Evolutionary conservation across 768 basidiomycete genomes (phyloP).

Genomic region (Coprinopsis sp.): DNA sequence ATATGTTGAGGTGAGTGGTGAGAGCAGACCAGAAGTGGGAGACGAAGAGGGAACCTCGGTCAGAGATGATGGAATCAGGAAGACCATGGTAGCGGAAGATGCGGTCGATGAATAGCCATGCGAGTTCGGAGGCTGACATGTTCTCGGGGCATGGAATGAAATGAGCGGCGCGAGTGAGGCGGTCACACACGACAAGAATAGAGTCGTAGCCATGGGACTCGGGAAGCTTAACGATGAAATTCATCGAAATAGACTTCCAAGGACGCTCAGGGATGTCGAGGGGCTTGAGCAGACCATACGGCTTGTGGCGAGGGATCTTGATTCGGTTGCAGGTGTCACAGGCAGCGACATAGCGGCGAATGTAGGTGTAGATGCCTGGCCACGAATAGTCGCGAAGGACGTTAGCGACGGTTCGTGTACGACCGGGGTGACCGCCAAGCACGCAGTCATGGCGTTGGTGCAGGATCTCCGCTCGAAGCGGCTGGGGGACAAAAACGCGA

Average conservation of each 20-base stretch:
- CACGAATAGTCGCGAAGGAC: slow-evolving; percentile 16
- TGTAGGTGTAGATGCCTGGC: slow-evolving; percentile 1
- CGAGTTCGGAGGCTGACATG: slow-evolving; percentile 26
- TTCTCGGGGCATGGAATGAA: slow-evolving; percentile 34
- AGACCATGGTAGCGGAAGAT: slow-evolving; percentile 33
- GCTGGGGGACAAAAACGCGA: slow-evolving; percentile 15
- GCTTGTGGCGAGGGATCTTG: slow-evolving; percentile 16
- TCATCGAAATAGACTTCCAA: slow-evolving; percentile 37
- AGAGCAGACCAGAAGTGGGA: slow-evolving; percentile 26
- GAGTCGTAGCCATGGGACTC: slow-evolving; percentile 31
- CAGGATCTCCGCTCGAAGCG: slow-evolving; percentile 24
- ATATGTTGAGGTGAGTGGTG: slow-evolving; percentile 10
- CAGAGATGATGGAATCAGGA: slow-evolving; percentile 28
- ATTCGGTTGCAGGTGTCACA: slow-evolving; percentile 12
- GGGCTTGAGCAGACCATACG: slow-evolving; percentile 7
- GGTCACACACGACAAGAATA: slow-evolving; percentile 33
- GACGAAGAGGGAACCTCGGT: slow-evolving; percentile 27
- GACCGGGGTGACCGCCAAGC: slow-evolving; percentile 38
- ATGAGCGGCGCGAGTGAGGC: slow-evolving; percentile 35
- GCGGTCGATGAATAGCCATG: slow-evolving; percentile 29
- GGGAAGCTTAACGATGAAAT: slow-evolving; percentile 40
- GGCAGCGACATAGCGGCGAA: slow-evolving; percentile 2
- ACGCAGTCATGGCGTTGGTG: slow-evolving; percentile 31
- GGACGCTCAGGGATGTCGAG: slow-evolving; percentile 17
- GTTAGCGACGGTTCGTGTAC: slow-evolving; percentile 24